phyloP scores from a whole-genome alignment of 345 rosid genomes.

The Capsella bursapastoris region DNA sequence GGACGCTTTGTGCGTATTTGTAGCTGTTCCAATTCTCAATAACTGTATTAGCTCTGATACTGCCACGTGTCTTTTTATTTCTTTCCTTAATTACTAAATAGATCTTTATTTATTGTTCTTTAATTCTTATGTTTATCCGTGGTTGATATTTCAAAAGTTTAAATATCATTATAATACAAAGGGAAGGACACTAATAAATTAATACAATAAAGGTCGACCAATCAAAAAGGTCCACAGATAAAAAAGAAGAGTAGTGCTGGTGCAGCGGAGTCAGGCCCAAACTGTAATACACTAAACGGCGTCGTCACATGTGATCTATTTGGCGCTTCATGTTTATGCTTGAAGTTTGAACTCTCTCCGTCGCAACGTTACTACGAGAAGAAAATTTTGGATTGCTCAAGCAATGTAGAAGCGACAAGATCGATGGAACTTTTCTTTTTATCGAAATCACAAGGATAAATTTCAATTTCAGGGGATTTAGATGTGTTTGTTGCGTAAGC shows the following conservation, averaged over 20 bases:
- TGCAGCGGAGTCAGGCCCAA: constrained; percentile 30
- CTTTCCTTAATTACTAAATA: not conserved
- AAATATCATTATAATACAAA: not conserved
- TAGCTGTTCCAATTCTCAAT: constrained; percentile 38
- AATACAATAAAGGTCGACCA: not conserved
- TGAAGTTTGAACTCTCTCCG: not conserved
- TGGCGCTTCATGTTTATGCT: not conserved
- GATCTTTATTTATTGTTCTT: constrained; percentile 11
- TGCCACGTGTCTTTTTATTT: constrained; percentile 34
- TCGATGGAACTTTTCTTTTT: not conserved
- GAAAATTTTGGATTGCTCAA: constrained; percentile 8
- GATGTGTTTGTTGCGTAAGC: not conserved
- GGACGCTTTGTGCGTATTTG: constrained; percentile 34
- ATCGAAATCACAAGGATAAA: not conserved
- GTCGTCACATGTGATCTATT: not conserved
- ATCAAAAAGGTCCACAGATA: not conserved
- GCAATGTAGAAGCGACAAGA: constrained; percentile 7
- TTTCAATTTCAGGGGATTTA: not conserved
- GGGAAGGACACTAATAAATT: not conserved
- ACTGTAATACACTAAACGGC: not conserved
- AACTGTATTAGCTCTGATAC: constrained; percentile 15
- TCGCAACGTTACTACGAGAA: not conserved
- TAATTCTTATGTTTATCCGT: constrained; percentile 18
- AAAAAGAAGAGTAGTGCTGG: not conserved
- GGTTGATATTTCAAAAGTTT: not conserved